A percentile compares a stretch with the other conserved stretches of the same genome.
phyloP scores from a whole-genome alignment of 73 alveolate genomes.

The Paramecium tetraurelia region DNA sequence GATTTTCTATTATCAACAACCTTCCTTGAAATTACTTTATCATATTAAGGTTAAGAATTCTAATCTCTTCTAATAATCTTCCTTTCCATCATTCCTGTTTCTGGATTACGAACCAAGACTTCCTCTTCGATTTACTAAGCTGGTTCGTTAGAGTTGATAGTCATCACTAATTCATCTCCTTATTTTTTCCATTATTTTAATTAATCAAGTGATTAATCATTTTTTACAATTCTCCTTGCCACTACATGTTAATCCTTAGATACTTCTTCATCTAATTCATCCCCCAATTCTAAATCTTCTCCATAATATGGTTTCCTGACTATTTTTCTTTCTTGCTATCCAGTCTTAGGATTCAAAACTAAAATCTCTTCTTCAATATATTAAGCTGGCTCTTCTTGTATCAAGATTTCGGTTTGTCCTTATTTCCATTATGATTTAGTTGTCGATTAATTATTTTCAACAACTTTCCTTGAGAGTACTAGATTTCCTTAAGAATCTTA shows the following conservation, averaged over 20 bases:
- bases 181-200: constrained; percentile 4
- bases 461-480: background rate
- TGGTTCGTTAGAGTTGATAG: background rate
- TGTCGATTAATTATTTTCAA: background rate
- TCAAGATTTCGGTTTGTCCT: background rate
- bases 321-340: background rate
- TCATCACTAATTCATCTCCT: background rate
- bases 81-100: constrained; percentile 4
- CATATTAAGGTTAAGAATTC: background rate
- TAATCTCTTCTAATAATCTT: background rate
- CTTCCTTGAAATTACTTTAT: background rate
- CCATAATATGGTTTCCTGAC: background rate
- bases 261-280: constrained; percentile 8
- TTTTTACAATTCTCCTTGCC: background rate
- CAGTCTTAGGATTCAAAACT: background rate
- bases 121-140: background rate
- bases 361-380: background rate
- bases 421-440: background rate
- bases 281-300: background rate
- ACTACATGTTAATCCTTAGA: background rate
- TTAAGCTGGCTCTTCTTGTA: background rate
- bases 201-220: background rate
- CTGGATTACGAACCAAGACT: background rate
- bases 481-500: background rate
- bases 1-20: background rate